Percentiles rank a stretch among this genome's conserved stretches.
Evolutionary conservation across 257 asterid genomes (phyloP).

Genomic region (Ajuga chamaepitys): DNA sequence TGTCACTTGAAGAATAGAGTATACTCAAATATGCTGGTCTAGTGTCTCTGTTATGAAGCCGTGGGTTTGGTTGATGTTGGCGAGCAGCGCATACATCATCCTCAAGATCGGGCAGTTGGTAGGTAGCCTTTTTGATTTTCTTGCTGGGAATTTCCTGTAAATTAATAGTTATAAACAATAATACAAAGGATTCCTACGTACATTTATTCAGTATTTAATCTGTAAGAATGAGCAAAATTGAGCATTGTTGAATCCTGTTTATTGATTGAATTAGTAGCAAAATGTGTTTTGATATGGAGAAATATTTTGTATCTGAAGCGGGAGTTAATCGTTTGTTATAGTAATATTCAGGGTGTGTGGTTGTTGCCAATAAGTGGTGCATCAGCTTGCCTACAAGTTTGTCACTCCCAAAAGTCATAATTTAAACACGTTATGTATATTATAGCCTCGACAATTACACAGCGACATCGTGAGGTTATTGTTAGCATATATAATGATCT

Average conservation of each 20-base stretch:
- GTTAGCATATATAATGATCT: too few relatives aligned
- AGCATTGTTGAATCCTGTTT: neutral
- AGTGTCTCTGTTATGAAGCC: neutral
- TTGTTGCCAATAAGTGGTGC: too few relatives aligned
- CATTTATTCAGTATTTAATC: neutral
- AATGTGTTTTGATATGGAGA: neutral
- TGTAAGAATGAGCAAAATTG: neutral
- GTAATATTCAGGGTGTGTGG: neutral
- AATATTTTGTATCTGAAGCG: neutral
- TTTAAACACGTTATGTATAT: too few relatives aligned
- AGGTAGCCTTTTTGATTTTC: neutral
- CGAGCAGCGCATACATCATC: conserved; percentile 15
- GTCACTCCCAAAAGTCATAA: too few relatives aligned
- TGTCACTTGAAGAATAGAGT: neutral
- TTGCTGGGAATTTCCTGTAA: neutral
- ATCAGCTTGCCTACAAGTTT: too few relatives aligned
- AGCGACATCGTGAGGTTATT: too few relatives aligned
- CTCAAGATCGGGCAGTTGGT: conserved; percentile 31
- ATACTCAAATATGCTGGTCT: neutral
- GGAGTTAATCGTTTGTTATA: neutral
- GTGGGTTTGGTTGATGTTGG: conserved; percentile 4
- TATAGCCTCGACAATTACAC: too few relatives aligned
- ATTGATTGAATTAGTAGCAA: neutral
- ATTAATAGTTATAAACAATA: neutral
- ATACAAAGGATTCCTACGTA: neutral